Evolutionary conservation across 2,329 filamentous ascomycete species (phyloP), one percentile per base, ranked within the genome.

Genomic region (Bipolaris sorokiniana): DNA sequence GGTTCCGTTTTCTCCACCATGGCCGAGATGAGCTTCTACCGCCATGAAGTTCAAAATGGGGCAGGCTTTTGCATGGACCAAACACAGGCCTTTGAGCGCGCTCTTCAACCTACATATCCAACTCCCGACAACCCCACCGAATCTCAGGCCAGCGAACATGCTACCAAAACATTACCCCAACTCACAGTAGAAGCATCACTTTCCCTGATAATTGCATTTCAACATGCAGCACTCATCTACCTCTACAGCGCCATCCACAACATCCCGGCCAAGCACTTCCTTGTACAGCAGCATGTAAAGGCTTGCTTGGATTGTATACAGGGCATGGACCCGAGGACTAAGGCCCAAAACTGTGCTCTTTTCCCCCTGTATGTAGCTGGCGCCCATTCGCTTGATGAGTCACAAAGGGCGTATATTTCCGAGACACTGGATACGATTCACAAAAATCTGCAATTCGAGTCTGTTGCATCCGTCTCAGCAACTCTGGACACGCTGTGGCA

Each of bases 301-400:
- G 58, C 58, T 4, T 63, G 61, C 31, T 36, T 63, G 18, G 61
- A 63, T 9, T 62, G 55, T 28, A 54, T 63, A 31, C 53, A 50
- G 38, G 50, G 52, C 7, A 59, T 62, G 47, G 58, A 62, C 33
- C 36, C 50, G 38, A 51, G 48, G 31, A 48, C 61, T 4, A 56
- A 54, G 37, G 52, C 60, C 2, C 58, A 54, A 22, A 62, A 63
- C 10, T 63, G 61, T 45, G 34, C 56, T 23, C 52, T 63, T 38
- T 63, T 63, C n/a, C 59, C 61, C n/a, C 36, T 63, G 1, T 63
- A 56, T 44, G 53, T 63, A 7, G 61, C 61, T 11, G 61, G 61
- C 20, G 59, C 54, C 6, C 61, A 63, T 48, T 28, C 53, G 6
- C 42, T 56, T 16, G 34, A 45, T 15, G 55, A 56, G 15, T 20